These are phyloP conservation scores for Hymenotorrendiella dingleyae DNA, from an alignment of 2,329 filamentous ascomycete species.

Conservation along the genomic window DNA sequence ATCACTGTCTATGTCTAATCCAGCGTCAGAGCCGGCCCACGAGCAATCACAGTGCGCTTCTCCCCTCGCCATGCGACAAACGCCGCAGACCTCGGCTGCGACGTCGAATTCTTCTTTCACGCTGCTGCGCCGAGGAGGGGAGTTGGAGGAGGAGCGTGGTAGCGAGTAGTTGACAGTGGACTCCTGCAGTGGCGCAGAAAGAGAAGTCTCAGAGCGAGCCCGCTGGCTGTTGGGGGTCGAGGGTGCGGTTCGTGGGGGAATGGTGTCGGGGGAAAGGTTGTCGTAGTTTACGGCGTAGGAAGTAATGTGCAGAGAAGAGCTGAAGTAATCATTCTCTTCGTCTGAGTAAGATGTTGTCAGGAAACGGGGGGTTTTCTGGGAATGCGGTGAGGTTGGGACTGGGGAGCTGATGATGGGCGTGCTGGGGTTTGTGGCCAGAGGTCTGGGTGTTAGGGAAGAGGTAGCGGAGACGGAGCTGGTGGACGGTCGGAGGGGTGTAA, in stretches of 20 bases:
- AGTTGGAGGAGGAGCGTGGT: neutral
- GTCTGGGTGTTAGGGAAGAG: neutral
- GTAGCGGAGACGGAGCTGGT: neutral
- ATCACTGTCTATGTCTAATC: too few species aligned
- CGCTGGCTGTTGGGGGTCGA: neutral
- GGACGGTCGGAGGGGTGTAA: neutral
- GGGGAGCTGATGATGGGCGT: neutral
- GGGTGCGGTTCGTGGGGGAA: neutral
- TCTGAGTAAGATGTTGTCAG: neutral
- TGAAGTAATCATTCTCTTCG: slow-evolving; percentile 4
- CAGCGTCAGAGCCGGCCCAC: too few species aligned
- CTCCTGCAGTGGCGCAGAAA: neutral
- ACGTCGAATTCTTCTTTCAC: neutral
- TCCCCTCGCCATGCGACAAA: neutral
- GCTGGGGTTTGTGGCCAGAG: neutral
- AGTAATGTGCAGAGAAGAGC: slow-evolving; percentile 1
- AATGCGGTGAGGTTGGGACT: neutral
- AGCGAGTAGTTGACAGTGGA: neutral
- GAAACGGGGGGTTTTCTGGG: neutral
- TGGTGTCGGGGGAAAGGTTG: neutral
- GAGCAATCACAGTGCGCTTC: neutral
- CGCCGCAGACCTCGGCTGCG: neutral
- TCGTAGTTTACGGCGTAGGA: neutral
- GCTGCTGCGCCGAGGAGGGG: too few species aligned
- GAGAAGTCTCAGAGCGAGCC: neutral